Percentiles rank a stretch among this genome's conserved stretches.
Conservation (phyloP, 202 grass and related monocot genomes). For the Panicum virgatum region DNA sequence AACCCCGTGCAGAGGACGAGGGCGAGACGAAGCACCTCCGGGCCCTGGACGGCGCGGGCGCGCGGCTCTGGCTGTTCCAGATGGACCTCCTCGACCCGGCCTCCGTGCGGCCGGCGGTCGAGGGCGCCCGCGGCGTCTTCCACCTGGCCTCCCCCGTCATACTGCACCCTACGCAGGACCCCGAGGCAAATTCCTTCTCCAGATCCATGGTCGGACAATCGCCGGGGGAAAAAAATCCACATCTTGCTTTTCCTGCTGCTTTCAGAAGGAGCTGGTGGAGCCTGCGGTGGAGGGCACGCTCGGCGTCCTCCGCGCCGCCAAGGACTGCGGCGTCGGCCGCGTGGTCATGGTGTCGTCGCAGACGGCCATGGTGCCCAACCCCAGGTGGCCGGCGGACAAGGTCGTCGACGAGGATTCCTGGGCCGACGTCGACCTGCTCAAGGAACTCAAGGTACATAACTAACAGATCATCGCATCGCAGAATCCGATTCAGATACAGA, state of each 20-base stretch:
- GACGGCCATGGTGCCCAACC: constrained; percentile 35
- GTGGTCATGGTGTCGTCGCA: constrained; percentile 63
- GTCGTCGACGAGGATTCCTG: constrained; percentile 51
- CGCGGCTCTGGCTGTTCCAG: constrained; percentile 56
- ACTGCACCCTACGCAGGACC: constrained; percentile 45
- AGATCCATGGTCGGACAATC: not conserved
- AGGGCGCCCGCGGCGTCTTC: too few species aligned
- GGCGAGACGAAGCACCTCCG: constrained; percentile 65
- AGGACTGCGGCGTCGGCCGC: constrained; percentile 40
- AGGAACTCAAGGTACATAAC: constrained; percentile 40
- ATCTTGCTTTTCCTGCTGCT: not conserved
- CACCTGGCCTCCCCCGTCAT: constrained; percentile 63
- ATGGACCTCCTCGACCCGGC: constrained; percentile 64
- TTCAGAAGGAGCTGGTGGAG: constrained; percentile 53
- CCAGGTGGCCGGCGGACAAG: constrained; percentile 49
- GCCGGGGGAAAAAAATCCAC: not conserved
- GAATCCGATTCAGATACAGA: not conserved
- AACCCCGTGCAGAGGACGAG: constrained; percentile 48
- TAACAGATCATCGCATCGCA: not conserved
- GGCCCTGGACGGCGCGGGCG: constrained; percentile 45
- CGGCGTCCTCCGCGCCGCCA: constrained; percentile 61
- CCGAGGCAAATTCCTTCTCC: constrained; percentile 39
- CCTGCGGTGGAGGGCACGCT: constrained; percentile 67
- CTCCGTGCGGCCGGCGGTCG: constrained; percentile 42
- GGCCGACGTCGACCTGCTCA: constrained; percentile 49